Conservation (phyloP, 2,329 filamentous ascomycete species). For the Gnomoniopsis smithogilvyi region DNA sequence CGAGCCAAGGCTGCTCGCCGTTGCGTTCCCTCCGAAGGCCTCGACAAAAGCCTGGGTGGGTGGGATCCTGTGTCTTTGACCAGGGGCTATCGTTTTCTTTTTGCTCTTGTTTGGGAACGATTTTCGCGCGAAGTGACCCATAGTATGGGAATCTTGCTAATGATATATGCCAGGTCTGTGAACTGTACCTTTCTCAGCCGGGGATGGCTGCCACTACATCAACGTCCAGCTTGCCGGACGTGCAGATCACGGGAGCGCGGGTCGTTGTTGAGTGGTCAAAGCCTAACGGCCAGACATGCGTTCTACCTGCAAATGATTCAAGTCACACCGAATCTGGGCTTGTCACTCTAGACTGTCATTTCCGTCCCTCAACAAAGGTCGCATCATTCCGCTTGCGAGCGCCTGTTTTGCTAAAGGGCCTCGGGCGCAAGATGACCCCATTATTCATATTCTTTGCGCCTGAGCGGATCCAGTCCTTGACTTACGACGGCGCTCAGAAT, state of each 20-base stretch:
- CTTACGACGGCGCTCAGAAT: neutral
- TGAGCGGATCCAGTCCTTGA: conserved; percentile 4
- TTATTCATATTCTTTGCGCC: conserved; percentile 5
- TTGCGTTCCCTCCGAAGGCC: neutral
- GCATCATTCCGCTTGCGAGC: conserved; percentile 1
- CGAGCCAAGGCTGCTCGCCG: conserved; percentile 9
- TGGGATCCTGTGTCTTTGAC: conserved; percentile 4
- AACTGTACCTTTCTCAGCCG: neutral
- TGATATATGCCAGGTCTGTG: neutral
- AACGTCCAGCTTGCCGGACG: neutral
- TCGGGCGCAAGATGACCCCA: neutral
- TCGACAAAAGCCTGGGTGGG: conserved; percentile 10
- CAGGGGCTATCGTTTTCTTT: neutral
- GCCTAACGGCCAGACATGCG: neutral
- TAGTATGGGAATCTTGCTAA: neutral
- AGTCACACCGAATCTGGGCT: neutral
- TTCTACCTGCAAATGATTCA: neutral
- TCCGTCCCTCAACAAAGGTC: neutral
- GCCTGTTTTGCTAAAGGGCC: conserved; percentile 1
- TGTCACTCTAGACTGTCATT: conserved; percentile 1
- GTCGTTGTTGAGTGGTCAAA: neutral
- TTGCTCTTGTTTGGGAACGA: neutral
- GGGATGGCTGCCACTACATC: neutral
- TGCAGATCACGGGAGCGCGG: neutral
- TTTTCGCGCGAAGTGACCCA: neutral